Base-by-base conservation (phyloP, 192 early-diverging fungal species). In the Pecoramyces ruminantium region DNA sequence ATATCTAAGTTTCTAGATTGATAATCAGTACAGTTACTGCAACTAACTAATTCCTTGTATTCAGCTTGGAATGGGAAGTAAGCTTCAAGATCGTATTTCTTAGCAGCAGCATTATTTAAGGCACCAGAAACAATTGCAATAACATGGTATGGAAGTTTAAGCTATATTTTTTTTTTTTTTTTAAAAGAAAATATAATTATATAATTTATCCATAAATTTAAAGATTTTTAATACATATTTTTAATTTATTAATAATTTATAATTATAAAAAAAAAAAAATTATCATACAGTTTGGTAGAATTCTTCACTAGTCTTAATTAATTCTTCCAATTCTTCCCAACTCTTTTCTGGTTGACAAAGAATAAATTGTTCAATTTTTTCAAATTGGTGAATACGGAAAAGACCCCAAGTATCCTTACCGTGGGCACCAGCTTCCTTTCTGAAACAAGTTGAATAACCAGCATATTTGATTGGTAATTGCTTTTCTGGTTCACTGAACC, bases 321-420 rank as follows among this genome's bases (percentile, higher is more conserved):
- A 98, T 80, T 96, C 92, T 83, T 98, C 93, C 87, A 98, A 96
- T 95, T 95, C 94, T 83, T 97, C 97, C 97, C 97, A 98, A 38
- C 93, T 95, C 89, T 98, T 98, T 82, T 96, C 96, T 40, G 98
- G 97, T 81, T 95, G 95, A 15, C 94, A 94, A 80, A 99, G 86
- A 77, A 95, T 94, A 87, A 99, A 98, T 87, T 99, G 98, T 90
- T 99, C 98, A 78, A 99, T 88, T 90, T 99, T 99, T 85, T 99
- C 98, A 84, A 99, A 99, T 91, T 99, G 98, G 87, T 99, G 98
- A 30, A 99, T 97, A 78, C 98, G 94, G 92, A 99, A 99, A 82
- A 98, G 94, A 80, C 98, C 98, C 96, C 95, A 95, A 28, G 94
- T 98, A 84, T 99, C 98, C 82, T 95, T 91, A 78, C 98, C 98